Conservation (phyloP, 2,329 filamentous ascomycete species). For the Aspergillus clavatus region DNA sequence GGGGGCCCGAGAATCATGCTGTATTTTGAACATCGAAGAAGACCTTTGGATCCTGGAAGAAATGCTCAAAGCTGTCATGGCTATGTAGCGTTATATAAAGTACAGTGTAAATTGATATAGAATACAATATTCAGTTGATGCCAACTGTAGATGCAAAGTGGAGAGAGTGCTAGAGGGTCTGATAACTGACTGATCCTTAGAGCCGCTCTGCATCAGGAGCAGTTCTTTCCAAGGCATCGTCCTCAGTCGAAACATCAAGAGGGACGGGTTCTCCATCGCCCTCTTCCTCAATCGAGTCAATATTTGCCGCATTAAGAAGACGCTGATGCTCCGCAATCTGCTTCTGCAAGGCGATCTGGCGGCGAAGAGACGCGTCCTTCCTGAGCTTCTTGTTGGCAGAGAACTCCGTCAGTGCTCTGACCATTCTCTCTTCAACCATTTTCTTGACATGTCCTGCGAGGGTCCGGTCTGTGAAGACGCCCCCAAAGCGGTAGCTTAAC, state of each 20-base stretch:
- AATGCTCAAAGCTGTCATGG: too few species aligned
- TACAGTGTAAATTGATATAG: too few species aligned
- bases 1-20: too few species aligned
- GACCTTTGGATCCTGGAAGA: too few species aligned
- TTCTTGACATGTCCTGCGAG: slow-evolving; percentile 75
- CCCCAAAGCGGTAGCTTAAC: slow-evolving; percentile 83
- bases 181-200: too few species aligned
- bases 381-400: slow-evolving; percentile 42
- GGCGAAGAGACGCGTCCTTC: slow-evolving; percentile 35
- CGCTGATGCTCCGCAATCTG: slow-evolving; percentile 28
- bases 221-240: slow-evolving; percentile 4
- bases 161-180: too few species aligned
- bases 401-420: slow-evolving; percentile 56
- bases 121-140: too few species aligned
- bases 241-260: slow-evolving; percentile 17
- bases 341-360: slow-evolving; percentile 35
- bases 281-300: slow-evolving; percentile 10
- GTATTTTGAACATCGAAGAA: too few species aligned
- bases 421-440: slow-evolving; percentile 72
- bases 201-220: too few species aligned
- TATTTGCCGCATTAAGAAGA: slow-evolving; percentile 20
- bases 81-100: too few species aligned
- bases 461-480: slow-evolving; percentile 69
- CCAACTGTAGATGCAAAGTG: too few species aligned
- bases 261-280: slow-evolving; percentile 6